These are phyloP conservation scores for Penicillium mononematosum DNA, from an alignment of 495 filamentous ascomycete species.

Conservation along the genomic window DNA sequence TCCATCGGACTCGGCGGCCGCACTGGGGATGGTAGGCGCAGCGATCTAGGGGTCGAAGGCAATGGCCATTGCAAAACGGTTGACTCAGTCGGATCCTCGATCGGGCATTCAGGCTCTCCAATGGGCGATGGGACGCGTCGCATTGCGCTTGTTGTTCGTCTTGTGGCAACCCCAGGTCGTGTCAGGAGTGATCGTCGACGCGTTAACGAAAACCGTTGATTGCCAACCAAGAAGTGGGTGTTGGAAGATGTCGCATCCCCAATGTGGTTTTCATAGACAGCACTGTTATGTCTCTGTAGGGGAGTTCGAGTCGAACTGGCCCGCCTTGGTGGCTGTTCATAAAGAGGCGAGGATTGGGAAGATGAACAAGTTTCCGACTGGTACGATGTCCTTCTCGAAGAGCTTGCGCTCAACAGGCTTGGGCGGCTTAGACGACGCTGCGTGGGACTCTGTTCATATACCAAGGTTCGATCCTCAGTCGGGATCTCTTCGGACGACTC, in stretches of 20 bases:
- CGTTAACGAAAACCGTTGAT: conserved; percentile 43
- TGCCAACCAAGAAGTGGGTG: conserved; percentile 39
- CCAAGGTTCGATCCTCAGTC: background rate
- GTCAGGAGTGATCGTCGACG: conserved; percentile 50
- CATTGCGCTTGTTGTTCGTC: conserved; percentile 33
- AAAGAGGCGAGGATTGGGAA: conserved; percentile 17
- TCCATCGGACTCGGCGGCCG: conserved; percentile 44
- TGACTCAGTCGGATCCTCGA: conserved; percentile 14
- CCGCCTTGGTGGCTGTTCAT: conserved; percentile 24
- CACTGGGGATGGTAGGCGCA: conserved; percentile 3
- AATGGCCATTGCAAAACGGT: conserved; percentile 23
- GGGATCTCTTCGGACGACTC: conserved; percentile 13
- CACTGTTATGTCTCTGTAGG: conserved; percentile 27
- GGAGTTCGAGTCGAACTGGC: conserved; percentile 36
- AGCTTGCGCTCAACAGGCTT: conserved; percentile 18
- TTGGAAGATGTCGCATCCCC: conserved; percentile 38
- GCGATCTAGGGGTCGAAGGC: conserved; percentile 16
- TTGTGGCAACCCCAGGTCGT: conserved; percentile 48
- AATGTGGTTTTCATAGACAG: conserved; percentile 25
- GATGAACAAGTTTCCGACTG: conserved; percentile 24
- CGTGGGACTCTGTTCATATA: conserved; percentile 2
- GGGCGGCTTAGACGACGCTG: conserved; percentile 10
- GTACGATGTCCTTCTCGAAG: conserved; percentile 23
- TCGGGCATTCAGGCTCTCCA: conserved; percentile 21
- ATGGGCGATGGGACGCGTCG: conserved; percentile 29